A percentile compares a stretch with the other conserved stretches of the same genome.
These are phyloP conservation scores for Trichosporon sp. DNA, from an alignment of 1,284 basidiomycete species.

Conservation along the genomic window DNA sequence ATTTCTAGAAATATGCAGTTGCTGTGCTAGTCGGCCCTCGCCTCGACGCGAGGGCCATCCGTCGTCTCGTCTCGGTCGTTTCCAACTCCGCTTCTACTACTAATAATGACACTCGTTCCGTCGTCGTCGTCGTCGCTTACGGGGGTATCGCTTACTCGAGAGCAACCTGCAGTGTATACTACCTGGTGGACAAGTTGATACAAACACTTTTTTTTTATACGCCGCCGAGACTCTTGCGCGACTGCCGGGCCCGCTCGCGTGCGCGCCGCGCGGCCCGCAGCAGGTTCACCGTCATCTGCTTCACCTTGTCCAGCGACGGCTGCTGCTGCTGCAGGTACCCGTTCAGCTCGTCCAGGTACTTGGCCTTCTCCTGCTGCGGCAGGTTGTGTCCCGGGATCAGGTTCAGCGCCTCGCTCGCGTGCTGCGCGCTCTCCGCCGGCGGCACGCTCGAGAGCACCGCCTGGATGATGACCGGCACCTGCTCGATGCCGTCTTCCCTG, in stretches of 20 bases:
- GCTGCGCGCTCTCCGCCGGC: conserved; percentile 63
- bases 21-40: neutral
- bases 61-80: neutral
- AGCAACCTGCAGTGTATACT: neutral
- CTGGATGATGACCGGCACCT: conserved; percentile 72
- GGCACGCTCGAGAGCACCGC: conserved; percentile 61
- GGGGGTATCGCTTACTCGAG: neutral
- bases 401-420: conserved; percentile 68
- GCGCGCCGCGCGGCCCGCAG: conserved; percentile 40
- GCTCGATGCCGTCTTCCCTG: conserved; percentile 74
- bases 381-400: conserved; percentile 63
- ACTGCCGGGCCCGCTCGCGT: conserved; percentile 30
- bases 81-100: neutral
- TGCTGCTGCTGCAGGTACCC: conserved; percentile 55
- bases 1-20: neutral
- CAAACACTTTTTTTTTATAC: neutral
- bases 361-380: conserved; percentile 65
- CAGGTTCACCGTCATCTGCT: conserved; percentile 31
- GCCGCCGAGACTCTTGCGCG: conserved; percentile 21
- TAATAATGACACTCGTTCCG: neutral
- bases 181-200: neutral
- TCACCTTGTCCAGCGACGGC: conserved; percentile 25
- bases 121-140: neutral
- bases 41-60: neutral
- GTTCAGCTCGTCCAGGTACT: conserved; percentile 69